Conservation (phyloP, 2,329 filamentous ascomycete species). For the Diaporthe capsici region DNA sequence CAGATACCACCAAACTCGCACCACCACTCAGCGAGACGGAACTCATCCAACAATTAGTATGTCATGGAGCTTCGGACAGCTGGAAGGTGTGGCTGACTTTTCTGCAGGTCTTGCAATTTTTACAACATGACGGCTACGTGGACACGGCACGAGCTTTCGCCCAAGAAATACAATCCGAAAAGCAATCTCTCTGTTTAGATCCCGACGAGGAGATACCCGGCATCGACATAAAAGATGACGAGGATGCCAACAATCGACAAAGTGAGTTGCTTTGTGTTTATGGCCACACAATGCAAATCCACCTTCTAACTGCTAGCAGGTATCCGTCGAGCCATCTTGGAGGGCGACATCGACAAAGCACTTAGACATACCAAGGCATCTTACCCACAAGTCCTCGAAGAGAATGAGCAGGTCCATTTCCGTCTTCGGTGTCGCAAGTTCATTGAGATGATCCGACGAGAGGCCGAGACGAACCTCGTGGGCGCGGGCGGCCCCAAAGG, state of each 20-base stretch:
- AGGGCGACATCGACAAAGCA: slow-evolving; percentile 92
- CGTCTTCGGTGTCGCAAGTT: slow-evolving; percentile 91
- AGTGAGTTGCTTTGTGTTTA: slow-evolving; percentile 68
- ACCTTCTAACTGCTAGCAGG: slow-evolving; percentile 62
- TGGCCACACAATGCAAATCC: neutral
- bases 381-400: slow-evolving; percentile 84
- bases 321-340: slow-evolving; percentile 88
- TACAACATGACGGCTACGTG: slow-evolving; percentile 95
- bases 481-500: slow-evolving; percentile 61
- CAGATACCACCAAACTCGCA: slow-evolving; percentile 71
- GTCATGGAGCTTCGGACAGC: slow-evolving; percentile 40
- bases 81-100: slow-evolving; percentile 37
- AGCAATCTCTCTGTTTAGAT: slow-evolving; percentile 75
- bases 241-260: slow-evolving; percentile 89
- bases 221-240: slow-evolving; percentile 81
- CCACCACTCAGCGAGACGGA: slow-evolving; percentile 79
- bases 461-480: slow-evolving; percentile 73
- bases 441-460: slow-evolving; percentile 90
- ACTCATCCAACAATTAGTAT: slow-evolving; percentile 84
- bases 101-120: slow-evolving; percentile 79
- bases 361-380: slow-evolving; percentile 84
- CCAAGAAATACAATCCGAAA: slow-evolving; percentile 82
- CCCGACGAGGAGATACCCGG: slow-evolving; percentile 65
- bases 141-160: slow-evolving; percentile 93
- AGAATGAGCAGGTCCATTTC: slow-evolving; percentile 90